Evolutionary conservation across 2,329 filamentous ascomycete genomes (phyloP).

Genomic region (Didymella lethalis): DNA sequence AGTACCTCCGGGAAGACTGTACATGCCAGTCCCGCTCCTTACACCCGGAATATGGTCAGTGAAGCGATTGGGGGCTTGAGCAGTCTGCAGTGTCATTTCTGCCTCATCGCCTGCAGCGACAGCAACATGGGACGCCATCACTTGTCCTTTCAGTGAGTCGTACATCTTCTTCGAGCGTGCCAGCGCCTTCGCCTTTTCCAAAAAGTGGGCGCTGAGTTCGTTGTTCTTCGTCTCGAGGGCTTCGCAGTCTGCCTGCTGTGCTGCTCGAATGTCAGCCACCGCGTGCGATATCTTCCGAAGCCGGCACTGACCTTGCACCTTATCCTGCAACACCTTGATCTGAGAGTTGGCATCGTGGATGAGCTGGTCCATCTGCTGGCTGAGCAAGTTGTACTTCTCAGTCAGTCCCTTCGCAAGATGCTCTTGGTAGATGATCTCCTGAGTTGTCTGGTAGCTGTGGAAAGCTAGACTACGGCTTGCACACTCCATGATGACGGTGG

Average conservation of each 20-base stretch:
- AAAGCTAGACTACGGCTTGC: slow-evolving; percentile 80
- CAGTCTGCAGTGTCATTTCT: slow-evolving; percentile 40
- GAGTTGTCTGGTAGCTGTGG: slow-evolving; percentile 84
- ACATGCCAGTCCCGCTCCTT: slow-evolving; percentile 35
- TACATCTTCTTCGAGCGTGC: slow-evolving; percentile 71
- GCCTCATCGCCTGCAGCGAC: slow-evolving; percentile 61
- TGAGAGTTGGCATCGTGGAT: slow-evolving; percentile 78
- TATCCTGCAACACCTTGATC: slow-evolving; percentile 71
- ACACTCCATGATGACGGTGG: slow-evolving; percentile 85
- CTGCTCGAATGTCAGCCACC: slow-evolving; percentile 42
- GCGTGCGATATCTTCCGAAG: not conserved
- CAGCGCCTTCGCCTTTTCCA: slow-evolving; percentile 74
- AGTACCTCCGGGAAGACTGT: slow-evolving; percentile 29
- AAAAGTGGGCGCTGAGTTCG: slow-evolving; percentile 70
- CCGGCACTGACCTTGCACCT: slow-evolving; percentile 63
- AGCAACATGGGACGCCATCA: slow-evolving; percentile 63
- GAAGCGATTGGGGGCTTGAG: slow-evolving; percentile 37
- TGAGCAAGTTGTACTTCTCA: slow-evolving; percentile 73
- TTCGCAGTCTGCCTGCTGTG: slow-evolving; percentile 68
- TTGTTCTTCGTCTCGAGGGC: slow-evolving; percentile 73
- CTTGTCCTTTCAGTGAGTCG: slow-evolving; percentile 63
- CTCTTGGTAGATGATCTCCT: slow-evolving; percentile 85
- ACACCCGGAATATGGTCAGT: slow-evolving; percentile 43
- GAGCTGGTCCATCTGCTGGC: slow-evolving; percentile 73
- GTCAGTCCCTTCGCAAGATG: slow-evolving; percentile 74